These are phyloP conservation scores for Rhodofomes roseus DNA, from an alignment of 1,284 basidiomycete genomes.

Conservation along the genomic window DNA sequence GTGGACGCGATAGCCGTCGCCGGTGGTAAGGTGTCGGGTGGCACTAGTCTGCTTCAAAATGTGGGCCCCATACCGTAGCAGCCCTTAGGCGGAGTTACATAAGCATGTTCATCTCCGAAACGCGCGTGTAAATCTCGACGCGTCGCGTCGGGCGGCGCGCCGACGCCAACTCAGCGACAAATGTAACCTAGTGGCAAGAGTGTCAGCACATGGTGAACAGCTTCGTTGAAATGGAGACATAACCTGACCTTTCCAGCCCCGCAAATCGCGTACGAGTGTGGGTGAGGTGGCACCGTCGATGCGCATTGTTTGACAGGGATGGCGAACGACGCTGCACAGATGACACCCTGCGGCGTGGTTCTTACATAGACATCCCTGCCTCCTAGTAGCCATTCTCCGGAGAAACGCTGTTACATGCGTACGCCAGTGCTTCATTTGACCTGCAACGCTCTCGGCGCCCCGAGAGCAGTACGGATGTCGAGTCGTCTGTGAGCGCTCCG, in stretches of 20 bases:
- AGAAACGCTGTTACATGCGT: not conserved
- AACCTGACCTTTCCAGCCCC: not conserved
- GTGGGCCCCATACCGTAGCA: no score
- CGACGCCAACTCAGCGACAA: not conserved
- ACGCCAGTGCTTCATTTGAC: not conserved
- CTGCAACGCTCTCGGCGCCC: not conserved
- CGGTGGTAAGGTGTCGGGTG: no score
- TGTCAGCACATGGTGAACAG: not conserved
- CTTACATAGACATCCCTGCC: no score
- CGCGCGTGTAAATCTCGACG: no score
- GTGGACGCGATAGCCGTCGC: no score
- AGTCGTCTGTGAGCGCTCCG: not conserved
- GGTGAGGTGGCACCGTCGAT: not conserved
- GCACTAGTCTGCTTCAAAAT: no score
- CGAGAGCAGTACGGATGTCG: not conserved
- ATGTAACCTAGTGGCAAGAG: not conserved
- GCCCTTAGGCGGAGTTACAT: no score
- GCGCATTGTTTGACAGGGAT: not conserved
- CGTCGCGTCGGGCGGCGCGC: not conserved
- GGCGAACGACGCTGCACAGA: no score
- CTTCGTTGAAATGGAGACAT: not conserved
- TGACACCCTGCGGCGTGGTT: not conserved
- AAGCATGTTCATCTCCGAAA: no score
- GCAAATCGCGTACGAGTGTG: no score
- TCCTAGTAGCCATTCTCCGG: not conserved